Evolutionary conservation across 768 basidiomycete species (phyloP).

Genomic region (Ramaria rubella): DNA sequence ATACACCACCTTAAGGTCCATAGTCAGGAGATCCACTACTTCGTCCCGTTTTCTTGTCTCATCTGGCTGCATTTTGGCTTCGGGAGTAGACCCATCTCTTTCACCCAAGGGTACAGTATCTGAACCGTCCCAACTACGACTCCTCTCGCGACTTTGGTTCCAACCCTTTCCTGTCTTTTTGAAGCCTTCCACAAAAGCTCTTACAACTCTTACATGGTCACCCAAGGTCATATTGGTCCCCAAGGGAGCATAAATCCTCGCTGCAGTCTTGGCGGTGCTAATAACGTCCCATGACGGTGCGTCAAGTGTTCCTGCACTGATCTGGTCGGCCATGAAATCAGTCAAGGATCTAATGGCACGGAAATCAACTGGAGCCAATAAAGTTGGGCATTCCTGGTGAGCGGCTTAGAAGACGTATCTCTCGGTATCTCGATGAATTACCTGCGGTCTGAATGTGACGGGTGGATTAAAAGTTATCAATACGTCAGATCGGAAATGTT

Average conservation of each 20-base stretch:
- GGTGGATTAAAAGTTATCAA: conserved; percentile 76
- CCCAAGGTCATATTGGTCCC: conserved; percentile 82
- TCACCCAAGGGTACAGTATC: background rate
- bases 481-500: conserved; percentile 85
- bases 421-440: no score
- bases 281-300: conserved; percentile 81
- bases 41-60: background rate
- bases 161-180: conserved; percentile 34
- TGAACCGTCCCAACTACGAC: conserved; percentile 15
- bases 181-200: conserved; percentile 72
- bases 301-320: conserved; percentile 72
- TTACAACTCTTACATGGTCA: conserved; percentile 71
- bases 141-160: conserved; percentile 19
- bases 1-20: background rate
- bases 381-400: conserved; percentile 58
- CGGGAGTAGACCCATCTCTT: background rate
- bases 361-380: conserved; percentile 62
- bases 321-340: conserved; percentile 54
- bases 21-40: background rate
- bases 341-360: conserved; percentile 55
- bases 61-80: conserved; percentile 10
- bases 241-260: conserved; percentile 79
- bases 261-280: conserved; percentile 67
- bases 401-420: no score
- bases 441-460: conserved; percentile 59